phyloP scores from a whole-genome alignment of 495 filamentous ascomycete genomes.

The Bacidia gigantensis region DNA sequence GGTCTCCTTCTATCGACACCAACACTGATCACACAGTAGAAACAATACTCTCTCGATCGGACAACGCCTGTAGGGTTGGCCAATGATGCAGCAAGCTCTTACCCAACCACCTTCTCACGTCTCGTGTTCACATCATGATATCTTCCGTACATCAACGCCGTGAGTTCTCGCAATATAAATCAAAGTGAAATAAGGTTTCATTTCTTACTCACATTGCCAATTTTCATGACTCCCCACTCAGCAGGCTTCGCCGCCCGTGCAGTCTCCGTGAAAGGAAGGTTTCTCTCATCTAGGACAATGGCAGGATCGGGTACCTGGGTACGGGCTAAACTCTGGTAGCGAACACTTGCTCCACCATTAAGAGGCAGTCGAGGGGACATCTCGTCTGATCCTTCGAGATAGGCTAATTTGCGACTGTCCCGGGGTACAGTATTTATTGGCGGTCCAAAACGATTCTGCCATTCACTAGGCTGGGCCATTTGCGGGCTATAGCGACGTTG shows the following conservation, averaged over 20 bases:
- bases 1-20: no score
- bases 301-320: constrained; percentile 6
- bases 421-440: constrained; percentile 3
- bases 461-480: constrained; percentile 2
- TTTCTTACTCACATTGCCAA: constrained; percentile 31
- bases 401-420: constrained; percentile 10
- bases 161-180: neutral
- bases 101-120: neutral
- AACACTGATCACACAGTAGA: no score
- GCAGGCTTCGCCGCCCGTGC: constrained; percentile 14
- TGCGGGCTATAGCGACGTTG: neutral
- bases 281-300: constrained; percentile 1
- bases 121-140: neutral
- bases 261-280: constrained; percentile 14
- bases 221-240: constrained; percentile 31
- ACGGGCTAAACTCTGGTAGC: constrained; percentile 13
- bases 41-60: no score
- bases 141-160: neutral
- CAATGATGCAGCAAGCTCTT: neutral
- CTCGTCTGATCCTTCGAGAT: constrained; percentile 15
- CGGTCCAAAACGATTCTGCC: constrained; percentile 10
- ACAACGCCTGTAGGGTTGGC: neutral
- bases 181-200: neutral
- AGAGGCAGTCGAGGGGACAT: constrained; percentile 11
- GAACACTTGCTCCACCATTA: constrained; percentile 8